Evolutionary conservation across 345 rosid genomes (phyloP).

Genomic region (Hypericum perforatum): DNA sequence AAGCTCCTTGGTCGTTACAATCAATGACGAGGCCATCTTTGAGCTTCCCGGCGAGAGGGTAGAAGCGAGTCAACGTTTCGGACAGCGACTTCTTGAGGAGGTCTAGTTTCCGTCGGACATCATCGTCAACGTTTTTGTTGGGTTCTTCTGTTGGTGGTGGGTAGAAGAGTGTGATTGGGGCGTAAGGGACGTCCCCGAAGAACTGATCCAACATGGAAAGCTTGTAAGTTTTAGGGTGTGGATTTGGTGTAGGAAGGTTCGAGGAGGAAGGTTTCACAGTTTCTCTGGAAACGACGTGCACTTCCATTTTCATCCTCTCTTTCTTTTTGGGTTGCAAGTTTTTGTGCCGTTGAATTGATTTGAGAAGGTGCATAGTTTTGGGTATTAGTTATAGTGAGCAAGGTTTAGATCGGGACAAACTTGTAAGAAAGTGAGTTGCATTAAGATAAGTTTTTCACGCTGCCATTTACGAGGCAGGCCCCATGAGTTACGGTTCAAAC

Average conservation of each 20-base stretch:
- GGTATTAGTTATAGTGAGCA: no score
- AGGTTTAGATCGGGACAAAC: no score
- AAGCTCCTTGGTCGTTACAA: constrained; percentile 17
- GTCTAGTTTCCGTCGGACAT: not conserved
- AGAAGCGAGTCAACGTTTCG: constrained; percentile 10
- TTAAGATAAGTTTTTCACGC: no score
- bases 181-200: not conserved
- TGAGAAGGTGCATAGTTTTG: no score
- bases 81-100: constrained; percentile 6
- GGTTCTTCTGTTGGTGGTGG: not conserved
- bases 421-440: no score
- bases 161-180: constrained; percentile 1
- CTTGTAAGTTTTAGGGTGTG: not conserved
- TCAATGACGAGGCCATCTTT: constrained; percentile 11
- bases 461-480: no score
- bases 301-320: not conserved
- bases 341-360: no score
- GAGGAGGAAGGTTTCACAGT: not conserved
- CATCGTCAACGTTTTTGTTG: no score
- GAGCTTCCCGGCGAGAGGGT: constrained; percentile 16
- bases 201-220: constrained; percentile 1
- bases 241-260: not conserved
- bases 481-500: no score
- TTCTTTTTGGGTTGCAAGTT: not conserved
- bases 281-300: not conserved